Evolutionary conservation across 495 filamentous ascomycete genomes (phyloP), one percentile per base, ranked within the genome.

Genomic region (Neurospora sp.): DNA sequence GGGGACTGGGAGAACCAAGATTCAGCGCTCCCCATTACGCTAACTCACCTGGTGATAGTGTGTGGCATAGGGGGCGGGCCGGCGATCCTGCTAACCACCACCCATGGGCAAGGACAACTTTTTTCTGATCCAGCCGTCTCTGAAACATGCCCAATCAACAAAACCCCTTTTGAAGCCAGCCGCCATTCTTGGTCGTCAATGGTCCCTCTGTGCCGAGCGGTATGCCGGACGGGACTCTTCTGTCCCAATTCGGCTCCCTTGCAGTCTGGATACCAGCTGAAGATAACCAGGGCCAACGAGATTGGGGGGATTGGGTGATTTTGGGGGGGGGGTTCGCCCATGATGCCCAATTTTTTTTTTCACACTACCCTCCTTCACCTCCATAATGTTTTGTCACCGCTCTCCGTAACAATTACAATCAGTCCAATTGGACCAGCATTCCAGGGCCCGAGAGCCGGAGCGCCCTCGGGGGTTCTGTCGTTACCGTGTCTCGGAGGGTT

Each of bases 191-290:
- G 45, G 5, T 3, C 19, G 0, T 45, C 42, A 45, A 45, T 45
- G 43, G 43, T 42, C 45, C 45, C 4, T 54, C 21, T 54, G 11
- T 28, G 45, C 45, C 45, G 45, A 21, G 21, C 21, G 21, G 21
- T 11, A 59, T 59, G 48, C 21, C 48, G 48, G 9, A 59, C 21
- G 21, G 21, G 3, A 54, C 45, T 15, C 21, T 4, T 28, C 21
- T 7, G 28, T 75, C 69, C 74, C 24, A 39, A 39, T 70, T 71
- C 31, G 62, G 37, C 31, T 37, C 38, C 75, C 72, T 72, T 74
- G 75, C 75, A 74, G 17, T n/a, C 62, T 69, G 43, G 69, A 72
- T 31, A 24, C 40, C 72, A 76, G 75, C 73, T 74, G 73, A 76
- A 74, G 39, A 62, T 62, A 34, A 40, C 69, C 59, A 21, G 70